Evolutionary conservation across 108 stramenopile genomes (phyloP).

Genomic region (Stephanodiscus triporus): DNA sequence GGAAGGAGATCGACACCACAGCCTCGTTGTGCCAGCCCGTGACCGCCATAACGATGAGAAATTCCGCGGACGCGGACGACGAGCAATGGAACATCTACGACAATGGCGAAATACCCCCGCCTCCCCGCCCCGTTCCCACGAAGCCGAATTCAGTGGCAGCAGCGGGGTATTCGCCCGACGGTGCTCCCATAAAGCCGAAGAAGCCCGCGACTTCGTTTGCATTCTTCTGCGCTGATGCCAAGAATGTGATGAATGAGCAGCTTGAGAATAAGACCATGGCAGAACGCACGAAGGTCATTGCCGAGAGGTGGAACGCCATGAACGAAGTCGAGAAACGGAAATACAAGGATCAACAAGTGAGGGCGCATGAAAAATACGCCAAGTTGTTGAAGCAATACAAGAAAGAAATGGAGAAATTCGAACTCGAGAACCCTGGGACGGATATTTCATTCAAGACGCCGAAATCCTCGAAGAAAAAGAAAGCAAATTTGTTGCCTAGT

Average conservation of each 20-base stretch:
- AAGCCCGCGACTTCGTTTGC: conserved; percentile 29
- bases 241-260: conserved; percentile 13
- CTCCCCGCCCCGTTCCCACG: conserved; percentile 2
- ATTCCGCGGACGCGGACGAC: conserved; percentile 82
- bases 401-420: conserved; percentile 17
- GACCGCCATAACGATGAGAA: conserved; percentile 58
- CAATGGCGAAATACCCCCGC: conserved; percentile 23
- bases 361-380: conserved; percentile 7
- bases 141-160: conserved; percentile 3
- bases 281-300: conserved; percentile 24
- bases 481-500: background rate
- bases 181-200: conserved; percentile 22
- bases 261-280: conserved; percentile 9
- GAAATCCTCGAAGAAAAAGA: conserved; percentile 3
- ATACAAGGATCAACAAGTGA: conserved; percentile 23
- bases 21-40: conserved; percentile 66
- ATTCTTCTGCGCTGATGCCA: conserved; percentile 29
- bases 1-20: conserved; percentile 84
- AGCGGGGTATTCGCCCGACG: background rate
- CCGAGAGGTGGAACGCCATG: conserved; percentile 28
- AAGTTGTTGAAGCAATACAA: conserved; percentile 17
- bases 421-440: conserved; percentile 13
- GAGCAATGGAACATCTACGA: conserved; percentile 86
- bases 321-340: conserved; percentile 13
- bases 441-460: conserved; percentile 1